A percentile compares a stretch with the other conserved stretches of the same genome.
phyloP scores from a whole-genome alignment of 2,329 filamentous ascomycete genomes.

The Phyllosticta paracitricarpa region DNA sequence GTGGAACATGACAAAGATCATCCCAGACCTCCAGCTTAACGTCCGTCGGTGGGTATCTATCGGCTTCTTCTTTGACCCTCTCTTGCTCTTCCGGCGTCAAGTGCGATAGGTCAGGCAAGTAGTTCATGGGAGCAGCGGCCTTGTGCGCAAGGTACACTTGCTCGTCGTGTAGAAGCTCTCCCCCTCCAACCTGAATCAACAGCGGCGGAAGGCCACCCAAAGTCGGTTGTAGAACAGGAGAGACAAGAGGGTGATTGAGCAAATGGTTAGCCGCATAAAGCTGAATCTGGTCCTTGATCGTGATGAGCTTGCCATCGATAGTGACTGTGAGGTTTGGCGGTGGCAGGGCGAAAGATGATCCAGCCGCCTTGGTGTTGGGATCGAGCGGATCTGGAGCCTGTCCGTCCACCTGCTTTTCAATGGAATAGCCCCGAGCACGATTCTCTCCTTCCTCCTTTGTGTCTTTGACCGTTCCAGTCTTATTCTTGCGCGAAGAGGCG shows the following conservation, averaged over 20 bases:
- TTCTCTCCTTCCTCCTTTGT: slow-evolving; percentile 21
- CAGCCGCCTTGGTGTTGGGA: not conserved
- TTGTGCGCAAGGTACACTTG: slow-evolving; percentile 95
- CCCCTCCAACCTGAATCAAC: slow-evolving; percentile 77
- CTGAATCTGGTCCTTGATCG: slow-evolving; percentile 87
- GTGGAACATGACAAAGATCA: slow-evolving; percentile 82
- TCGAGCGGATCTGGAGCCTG: not conserved
- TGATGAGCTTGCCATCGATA: slow-evolving; percentile 56
- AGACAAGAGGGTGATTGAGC: slow-evolving; percentile 78
- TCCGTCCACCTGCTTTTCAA: slow-evolving; percentile 11
- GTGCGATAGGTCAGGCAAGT: slow-evolving; percentile 48
- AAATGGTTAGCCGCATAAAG: slow-evolving; percentile 78
- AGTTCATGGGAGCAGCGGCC: slow-evolving; percentile 71
- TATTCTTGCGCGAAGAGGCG: slow-evolving; percentile 1
- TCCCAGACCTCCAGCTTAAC: slow-evolving; percentile 97
- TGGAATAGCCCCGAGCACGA: slow-evolving; percentile 25
- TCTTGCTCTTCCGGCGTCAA: slow-evolving; percentile 31
- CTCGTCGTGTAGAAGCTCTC: slow-evolving; percentile 83
- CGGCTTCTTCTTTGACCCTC: slow-evolving; percentile 51
- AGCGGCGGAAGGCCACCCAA: slow-evolving; percentile 83
- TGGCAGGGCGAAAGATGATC: not conserved
- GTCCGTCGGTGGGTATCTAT: slow-evolving; percentile 71
- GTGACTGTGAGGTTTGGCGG: slow-evolving; percentile 46
- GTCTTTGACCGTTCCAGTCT: slow-evolving; percentile 5
- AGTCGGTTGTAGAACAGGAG: slow-evolving; percentile 76